Base-by-base conservation (phyloP, 768 basidiomycete species). In the Pleurotus djamor region DNA sequence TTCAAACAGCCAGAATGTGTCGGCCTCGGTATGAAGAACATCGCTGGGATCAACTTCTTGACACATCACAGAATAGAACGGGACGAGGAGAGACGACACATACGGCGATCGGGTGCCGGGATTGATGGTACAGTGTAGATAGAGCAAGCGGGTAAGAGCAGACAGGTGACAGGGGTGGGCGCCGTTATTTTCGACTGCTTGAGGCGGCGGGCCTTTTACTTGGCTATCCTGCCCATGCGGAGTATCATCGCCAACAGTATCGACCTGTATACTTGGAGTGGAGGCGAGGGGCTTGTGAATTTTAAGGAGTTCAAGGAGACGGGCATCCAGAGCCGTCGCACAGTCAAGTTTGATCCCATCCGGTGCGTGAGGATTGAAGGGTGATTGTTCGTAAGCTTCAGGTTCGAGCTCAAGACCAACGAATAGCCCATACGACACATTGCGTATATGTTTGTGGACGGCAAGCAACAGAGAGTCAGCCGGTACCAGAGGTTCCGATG, bases 1-100 rank as follows among this genome's bases (percentile, higher is more conserved):
- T 68, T 92, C 89, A 58, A 92, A 88, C 4, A 92, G 65, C 91
- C 91, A 93, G 68, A 93, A 93, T 0, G 87, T 81, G 65, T 93
- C 91, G 1, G 91, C 91, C 69, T 93, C 91, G 4, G 80, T 80
- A 68, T 92, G 89, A 0, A 81, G 77, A 8, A 82, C 68, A 45
- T 89, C 87, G 57, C 83, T 80, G 0, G 79, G 70, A 14, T 89
- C 81, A 1, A 85, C 76, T 65, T 92, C 90, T 66, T 83, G 81
- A 14, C 75, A 71, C 51, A 91, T 72, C 0, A 82, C 83, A 6
- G 80, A 79, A 68, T 91, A 91, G 21, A 92, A 66, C 0, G 89
- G 88, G 13, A 92, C 78, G 9, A 92, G 77, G 8, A 92, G 69
- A 35, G 89, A 87, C 2, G 89, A 83, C 48, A 87, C 78, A 60